Percentiles rank a stretch among this genome's conserved stretches.
These are phyloP conservation scores for Curvularia lunata DNA, from an alignment of 2,329 filamentous ascomycete genomes.

Conservation along the genomic window DNA sequence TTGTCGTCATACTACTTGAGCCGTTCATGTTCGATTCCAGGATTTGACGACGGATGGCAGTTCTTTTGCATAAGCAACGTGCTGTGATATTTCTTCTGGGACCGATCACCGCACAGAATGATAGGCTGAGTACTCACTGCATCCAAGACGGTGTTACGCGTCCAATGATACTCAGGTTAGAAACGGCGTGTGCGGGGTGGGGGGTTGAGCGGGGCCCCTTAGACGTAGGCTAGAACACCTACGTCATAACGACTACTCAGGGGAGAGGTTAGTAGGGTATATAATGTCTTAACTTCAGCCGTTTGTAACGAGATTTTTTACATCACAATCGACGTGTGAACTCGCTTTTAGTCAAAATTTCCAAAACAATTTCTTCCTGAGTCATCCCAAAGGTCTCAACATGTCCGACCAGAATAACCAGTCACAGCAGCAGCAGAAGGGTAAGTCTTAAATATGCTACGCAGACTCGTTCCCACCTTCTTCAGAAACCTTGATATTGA, in stretches of 20 bases:
- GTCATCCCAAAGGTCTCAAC: too few species aligned
- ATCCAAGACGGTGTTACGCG: not conserved
- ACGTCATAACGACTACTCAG: not conserved
- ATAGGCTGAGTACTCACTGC: not conserved
- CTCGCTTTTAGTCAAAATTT: too few species aligned
- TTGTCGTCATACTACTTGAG: not conserved
- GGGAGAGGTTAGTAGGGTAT: not conserved
- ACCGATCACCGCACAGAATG: not conserved
- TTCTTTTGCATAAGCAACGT: not conserved
- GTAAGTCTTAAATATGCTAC: too few species aligned
- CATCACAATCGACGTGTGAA: not conserved
- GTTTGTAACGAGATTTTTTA: not conserved
- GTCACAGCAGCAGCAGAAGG: not conserved
- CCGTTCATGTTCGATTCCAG: not conserved
- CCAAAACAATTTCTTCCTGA: too few species aligned
- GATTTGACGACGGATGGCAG: not conserved
- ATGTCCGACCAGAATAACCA: conserved; percentile 36
- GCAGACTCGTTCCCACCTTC: not conserved
- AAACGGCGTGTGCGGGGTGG: not conserved
- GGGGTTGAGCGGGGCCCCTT: not conserved
- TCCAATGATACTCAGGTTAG: not conserved
- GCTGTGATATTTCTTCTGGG: not conserved
- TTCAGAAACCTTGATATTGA: not conserved
- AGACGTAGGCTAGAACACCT: not conserved
- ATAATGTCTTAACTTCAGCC: not conserved